These are phyloP conservation scores for Striga asiatica DNA, from an alignment of 257 asterid species.

Conservation along the genomic window DNA sequence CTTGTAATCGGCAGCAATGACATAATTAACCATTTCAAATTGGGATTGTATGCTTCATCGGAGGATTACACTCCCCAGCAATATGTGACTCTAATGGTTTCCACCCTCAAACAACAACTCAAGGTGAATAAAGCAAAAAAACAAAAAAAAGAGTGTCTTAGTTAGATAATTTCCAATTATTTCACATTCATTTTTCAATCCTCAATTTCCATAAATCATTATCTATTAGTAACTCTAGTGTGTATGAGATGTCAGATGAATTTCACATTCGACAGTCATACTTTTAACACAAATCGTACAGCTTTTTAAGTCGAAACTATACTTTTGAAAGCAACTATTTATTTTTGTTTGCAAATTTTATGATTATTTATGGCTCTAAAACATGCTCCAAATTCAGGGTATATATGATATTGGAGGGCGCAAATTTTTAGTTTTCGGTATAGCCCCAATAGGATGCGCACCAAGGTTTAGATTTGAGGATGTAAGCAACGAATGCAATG, in stretches of 20 bases:
- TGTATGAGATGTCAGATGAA: too few relatives aligned
- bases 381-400: constrained; percentile 20
- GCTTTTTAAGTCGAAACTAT: too few relatives aligned
- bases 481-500: constrained; percentile 38
- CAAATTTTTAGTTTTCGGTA: constrained; percentile 34
- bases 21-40: constrained; percentile 34
- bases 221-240: too few relatives aligned
- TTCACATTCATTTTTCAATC: too few relatives aligned
- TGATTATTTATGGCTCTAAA: too few relatives aligned
- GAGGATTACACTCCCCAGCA: constrained; percentile 34
- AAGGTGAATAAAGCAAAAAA: too few relatives aligned
- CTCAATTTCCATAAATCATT: too few relatives aligned
- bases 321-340: too few relatives aligned
- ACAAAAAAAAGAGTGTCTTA: too few relatives aligned
- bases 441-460: constrained; percentile 53
- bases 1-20: constrained; percentile 80
- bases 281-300: neutral
- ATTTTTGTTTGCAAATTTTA: too few relatives aligned
- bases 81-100: constrained; percentile 44
- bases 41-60: constrained; percentile 9
- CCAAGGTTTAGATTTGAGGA: constrained; percentile 35
- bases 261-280: too few relatives aligned
- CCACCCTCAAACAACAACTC: constrained; percentile 37
- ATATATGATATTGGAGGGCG: constrained; percentile 53
- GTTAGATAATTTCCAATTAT: too few relatives aligned